phyloP scores from a whole-genome alignment of 1,284 basidiomycete genomes.

The Taiwanofungus camphoratus region DNA sequence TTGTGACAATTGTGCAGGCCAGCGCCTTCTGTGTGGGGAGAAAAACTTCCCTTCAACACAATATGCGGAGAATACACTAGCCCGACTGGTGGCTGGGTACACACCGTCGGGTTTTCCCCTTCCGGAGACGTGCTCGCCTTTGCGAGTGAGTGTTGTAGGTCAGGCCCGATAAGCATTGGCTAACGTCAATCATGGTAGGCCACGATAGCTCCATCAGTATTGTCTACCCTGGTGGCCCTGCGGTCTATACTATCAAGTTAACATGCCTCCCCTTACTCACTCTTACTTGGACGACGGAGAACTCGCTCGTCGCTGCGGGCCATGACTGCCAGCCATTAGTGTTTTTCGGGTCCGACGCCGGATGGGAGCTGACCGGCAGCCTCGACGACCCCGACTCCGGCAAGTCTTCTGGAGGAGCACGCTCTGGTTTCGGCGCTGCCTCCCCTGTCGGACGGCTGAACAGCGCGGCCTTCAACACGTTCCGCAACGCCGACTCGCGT shows the following conservation, averaged over 20 bases:
- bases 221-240: constrained; percentile 78
- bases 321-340: constrained; percentile 97
- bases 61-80: constrained; percentile 92
- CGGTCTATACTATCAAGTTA: constrained; percentile 68
- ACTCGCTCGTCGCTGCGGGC: constrained; percentile 83
- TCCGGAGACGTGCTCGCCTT: constrained; percentile 92
- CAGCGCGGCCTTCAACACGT: constrained; percentile 92
- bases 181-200: constrained; percentile 37
- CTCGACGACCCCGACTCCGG: constrained; percentile 72
- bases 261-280: constrained; percentile 78
- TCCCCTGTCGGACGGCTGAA: constrained; percentile 79
- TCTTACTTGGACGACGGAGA: constrained; percentile 81
- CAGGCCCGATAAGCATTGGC: not conserved
- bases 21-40: constrained; percentile 90
- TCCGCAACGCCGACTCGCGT: constrained; percentile 88
- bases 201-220: constrained; percentile 90
- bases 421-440: constrained; percentile 32
- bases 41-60: constrained; percentile 96
- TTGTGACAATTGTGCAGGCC: constrained; percentile 48
- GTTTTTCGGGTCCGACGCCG: constrained; percentile 64
- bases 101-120: constrained; percentile 93
- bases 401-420: constrained; percentile 39
- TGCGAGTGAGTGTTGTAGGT: constrained; percentile 53
- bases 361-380: constrained; percentile 77
- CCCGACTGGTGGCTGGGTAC: constrained; percentile 94